phyloP scores from a whole-genome alignment of 441 rosid species.

The Erodium moschatum region DNA sequence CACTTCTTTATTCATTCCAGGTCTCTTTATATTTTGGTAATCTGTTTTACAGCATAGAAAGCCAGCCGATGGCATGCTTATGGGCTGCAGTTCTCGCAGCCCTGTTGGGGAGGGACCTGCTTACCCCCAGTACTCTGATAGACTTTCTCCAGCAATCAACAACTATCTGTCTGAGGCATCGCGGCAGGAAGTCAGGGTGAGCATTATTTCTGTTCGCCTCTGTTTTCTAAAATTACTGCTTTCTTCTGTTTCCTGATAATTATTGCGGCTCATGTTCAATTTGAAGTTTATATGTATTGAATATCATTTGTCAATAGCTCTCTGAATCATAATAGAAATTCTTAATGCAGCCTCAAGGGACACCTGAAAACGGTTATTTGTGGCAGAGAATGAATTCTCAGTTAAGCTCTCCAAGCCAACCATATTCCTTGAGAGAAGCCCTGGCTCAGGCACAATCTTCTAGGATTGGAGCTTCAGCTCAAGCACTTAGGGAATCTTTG shows the following conservation, averaged over 20 bases:
- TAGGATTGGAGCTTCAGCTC: slow-evolving; percentile 97
- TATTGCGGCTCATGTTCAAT: not conserved
- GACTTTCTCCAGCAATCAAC: slow-evolving; percentile 92
- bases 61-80: slow-evolving; percentile 81
- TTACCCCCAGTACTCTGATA: slow-evolving; percentile 94
- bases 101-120: slow-evolving; percentile 74
- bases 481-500: slow-evolving; percentile 93
- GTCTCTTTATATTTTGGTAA: slow-evolving; percentile 14
- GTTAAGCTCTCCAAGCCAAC: slow-evolving; percentile 97
- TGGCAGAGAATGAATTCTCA: slow-evolving; percentile 99
- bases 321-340: slow-evolving; percentile 14
- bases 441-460: slow-evolving; percentile 98
- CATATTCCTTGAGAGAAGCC: slow-evolving; percentile 97
- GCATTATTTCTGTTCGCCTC: slow-evolving; percentile 19
- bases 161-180: slow-evolving; percentile 96
- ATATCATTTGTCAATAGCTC: not conserved
- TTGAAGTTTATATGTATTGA: slow-evolving; percentile 1
- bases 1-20: not conserved
- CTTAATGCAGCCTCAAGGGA: slow-evolving; percentile 71
- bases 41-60: slow-evolving; percentile 65
- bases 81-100: slow-evolving; percentile 86
- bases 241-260: slow-evolving; percentile 4
- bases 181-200: slow-evolving; percentile 93
- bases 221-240: not conserved
- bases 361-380: slow-evolving; percentile 86